These are phyloP conservation scores for Calendula officinalis DNA, from an alignment of 129 eudicot species.

Conservation along the genomic window DNA sequence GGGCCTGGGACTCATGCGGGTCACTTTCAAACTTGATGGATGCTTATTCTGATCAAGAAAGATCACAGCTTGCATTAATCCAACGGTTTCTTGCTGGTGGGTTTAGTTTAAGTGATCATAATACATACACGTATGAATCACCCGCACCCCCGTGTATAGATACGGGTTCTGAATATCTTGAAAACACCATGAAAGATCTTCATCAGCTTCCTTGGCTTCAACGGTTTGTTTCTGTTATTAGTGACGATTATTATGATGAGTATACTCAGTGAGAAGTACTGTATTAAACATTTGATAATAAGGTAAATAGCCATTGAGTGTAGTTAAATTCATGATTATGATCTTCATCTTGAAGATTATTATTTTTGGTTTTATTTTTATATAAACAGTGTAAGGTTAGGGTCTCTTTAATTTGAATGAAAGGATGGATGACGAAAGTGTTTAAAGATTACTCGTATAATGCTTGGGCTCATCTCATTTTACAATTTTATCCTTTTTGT, in stretches of 20 bases:
- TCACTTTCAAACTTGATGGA: constrained; percentile 69
- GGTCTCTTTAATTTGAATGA: constrained; percentile 18
- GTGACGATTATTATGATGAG: constrained; percentile 80
- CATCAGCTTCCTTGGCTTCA: constrained; percentile 99
- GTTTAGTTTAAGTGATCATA: constrained; percentile 62
- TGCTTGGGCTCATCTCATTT: no score
- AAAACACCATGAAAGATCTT: constrained; percentile 87
- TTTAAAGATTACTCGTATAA: no score
- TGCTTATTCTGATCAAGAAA: constrained; percentile 90
- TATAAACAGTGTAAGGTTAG: constrained; percentile 15
- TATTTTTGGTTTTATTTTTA: constrained; percentile 19
- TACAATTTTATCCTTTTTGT: no score
- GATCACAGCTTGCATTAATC: constrained; percentile 88
- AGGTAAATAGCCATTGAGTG: constrained; percentile 3
- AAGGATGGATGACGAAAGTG: constrained; percentile 1
- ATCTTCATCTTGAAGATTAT: constrained; percentile 36
- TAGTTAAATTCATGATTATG: constrained; percentile 22
- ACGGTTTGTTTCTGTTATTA: constrained; percentile 86
- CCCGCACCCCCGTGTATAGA: constrained; percentile 66
- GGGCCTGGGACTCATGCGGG: constrained; percentile 91
- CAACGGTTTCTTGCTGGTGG: constrained; percentile 92
- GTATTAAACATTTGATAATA: constrained; percentile 5
- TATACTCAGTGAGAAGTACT: constrained; percentile 41
- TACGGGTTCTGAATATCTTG: constrained; percentile 50
- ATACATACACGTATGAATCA: constrained; percentile 39